Evolutionary conservation across 1,284 basidiomycete genomes (phyloP).

Genomic region (Papiliotrema terrestris): DNA sequence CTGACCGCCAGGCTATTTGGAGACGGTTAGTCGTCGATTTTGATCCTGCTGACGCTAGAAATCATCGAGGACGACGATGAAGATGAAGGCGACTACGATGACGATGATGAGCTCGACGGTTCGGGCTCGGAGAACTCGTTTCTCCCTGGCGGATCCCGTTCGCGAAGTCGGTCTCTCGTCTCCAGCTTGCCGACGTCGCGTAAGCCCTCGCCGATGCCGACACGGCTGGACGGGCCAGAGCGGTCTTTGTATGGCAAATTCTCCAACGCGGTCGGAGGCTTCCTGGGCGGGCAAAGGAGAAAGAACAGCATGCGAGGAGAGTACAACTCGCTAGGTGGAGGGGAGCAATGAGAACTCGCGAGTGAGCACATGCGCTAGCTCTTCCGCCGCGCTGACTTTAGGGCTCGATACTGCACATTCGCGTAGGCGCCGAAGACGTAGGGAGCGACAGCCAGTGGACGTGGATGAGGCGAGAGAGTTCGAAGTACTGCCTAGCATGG

Average conservation of each 20-base stretch:
- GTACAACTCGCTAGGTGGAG: conserved; percentile 58
- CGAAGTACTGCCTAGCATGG: conserved; percentile 11
- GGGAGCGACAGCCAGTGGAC: conserved; percentile 7
- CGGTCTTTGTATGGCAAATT: conserved; percentile 29
- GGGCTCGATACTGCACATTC: conserved; percentile 19
- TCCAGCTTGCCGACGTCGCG: conserved; percentile 33
- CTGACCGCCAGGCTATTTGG: conserved; percentile 30
- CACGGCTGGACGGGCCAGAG: conserved; percentile 42
- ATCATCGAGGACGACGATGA: conserved; percentile 29
- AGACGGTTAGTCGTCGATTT: conserved; percentile 22
- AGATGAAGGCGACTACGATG: conserved; percentile 25
- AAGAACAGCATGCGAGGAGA: conserved; percentile 45
- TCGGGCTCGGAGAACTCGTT: conserved; percentile 58
- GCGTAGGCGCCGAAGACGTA: conserved; percentile 6
- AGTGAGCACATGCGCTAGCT: conserved; percentile 47
- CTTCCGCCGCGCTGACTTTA: conserved; percentile 1
- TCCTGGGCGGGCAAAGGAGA: conserved; percentile 52
- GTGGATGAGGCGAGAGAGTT: conserved; percentile 22
- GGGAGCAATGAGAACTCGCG: conserved; percentile 66
- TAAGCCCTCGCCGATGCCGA: conserved; percentile 25
- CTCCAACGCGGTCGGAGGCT: conserved; percentile 55
- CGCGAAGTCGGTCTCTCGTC: conserved; percentile 28
- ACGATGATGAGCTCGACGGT: conserved; percentile 35
- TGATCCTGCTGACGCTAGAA: conserved; percentile 11
- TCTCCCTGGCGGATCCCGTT: conserved; percentile 31